phyloP scores from a whole-genome alignment of 768 basidiomycete genomes.

The Rhodosporidiobolus sp. region DNA sequence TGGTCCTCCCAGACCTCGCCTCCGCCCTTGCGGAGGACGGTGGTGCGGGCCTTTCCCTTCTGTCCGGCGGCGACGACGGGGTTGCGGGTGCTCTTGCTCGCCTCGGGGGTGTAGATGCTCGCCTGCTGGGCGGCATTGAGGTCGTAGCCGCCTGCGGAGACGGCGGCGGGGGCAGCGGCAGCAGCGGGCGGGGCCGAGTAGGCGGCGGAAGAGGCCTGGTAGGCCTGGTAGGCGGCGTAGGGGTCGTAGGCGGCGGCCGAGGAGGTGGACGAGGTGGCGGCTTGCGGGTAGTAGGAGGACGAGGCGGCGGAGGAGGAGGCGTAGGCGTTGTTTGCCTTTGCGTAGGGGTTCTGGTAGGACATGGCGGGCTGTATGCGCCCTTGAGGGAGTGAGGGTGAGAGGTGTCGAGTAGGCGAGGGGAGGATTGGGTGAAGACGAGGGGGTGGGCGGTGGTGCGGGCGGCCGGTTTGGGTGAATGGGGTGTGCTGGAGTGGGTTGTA shows the following conservation, averaged over 20 bases:
- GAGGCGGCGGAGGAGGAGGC: neutral
- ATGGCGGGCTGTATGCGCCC: neutral
- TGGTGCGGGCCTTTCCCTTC: constrained; percentile 86
- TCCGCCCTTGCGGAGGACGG: constrained; percentile 89
- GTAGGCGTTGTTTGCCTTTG: constrained; percentile 20
- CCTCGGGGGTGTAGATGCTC: constrained; percentile 57
- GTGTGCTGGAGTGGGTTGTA: neutral
- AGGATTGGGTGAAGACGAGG: no score
- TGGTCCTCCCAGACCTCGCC: constrained; percentile 99
- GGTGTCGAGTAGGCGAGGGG: neutral
- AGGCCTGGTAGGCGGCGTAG: neutral
- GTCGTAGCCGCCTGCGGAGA: constrained; percentile 10
- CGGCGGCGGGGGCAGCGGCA: neutral
- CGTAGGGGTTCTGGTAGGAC: constrained; percentile 32
- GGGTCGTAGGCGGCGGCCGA: neutral
- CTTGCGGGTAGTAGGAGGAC: neutral
- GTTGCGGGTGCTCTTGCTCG: constrained; percentile 76
- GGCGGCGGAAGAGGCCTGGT: neutral
- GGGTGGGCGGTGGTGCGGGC: no score
- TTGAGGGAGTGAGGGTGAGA: neutral
- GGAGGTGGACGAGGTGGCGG: neutral
- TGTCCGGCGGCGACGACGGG: constrained; percentile 41
- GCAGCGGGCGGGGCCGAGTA: neutral
- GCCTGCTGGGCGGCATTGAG: constrained; percentile 18
- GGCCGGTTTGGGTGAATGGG: no score